These are phyloP conservation scores for Podospora australis DNA, from an alignment of 495 filamentous ascomycete species.

Conservation along the genomic window DNA sequence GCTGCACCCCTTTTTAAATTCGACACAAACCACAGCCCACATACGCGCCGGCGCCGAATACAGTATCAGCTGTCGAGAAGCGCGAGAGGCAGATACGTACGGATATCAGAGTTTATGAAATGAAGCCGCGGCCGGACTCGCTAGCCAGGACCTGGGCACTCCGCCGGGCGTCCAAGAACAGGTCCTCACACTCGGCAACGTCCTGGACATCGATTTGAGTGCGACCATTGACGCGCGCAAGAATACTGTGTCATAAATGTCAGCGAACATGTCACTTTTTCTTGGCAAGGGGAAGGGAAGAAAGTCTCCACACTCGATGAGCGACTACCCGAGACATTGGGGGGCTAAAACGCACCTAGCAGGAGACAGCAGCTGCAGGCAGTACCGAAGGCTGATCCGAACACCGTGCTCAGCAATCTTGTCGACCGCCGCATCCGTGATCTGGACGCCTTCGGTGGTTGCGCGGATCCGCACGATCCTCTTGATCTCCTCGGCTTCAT, in stretches of 20 bases:
- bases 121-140: conserved; percentile 56
- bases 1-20: no score
- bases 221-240: conserved; percentile 57
- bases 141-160: conserved; percentile 66
- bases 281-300: no score
- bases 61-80: no score
- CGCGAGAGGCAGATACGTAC: conserved; percentile 4
- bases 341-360: conserved; percentile 56
- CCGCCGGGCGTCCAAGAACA: conserved; percentile 84
- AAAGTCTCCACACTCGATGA: no score
- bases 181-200: conserved; percentile 78
- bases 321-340: conserved; percentile 3
- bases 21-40: no score
- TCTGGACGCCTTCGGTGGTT: conserved; percentile 69
- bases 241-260: conserved; percentile 39
- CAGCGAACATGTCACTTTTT: conserved; percentile 5
- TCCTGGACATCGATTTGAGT: conserved; percentile 73
- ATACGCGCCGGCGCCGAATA: no score
- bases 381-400: conserved; percentile 84
- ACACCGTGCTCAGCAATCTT: conserved; percentile 80
- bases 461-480: conserved; percentile 78
- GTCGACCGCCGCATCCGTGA: conserved; percentile 76
- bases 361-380: conserved; percentile 85
- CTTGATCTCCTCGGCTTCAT: conserved; percentile 78
- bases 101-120: conserved; percentile 35